phyloP scores from a whole-genome alignment of 2,329 filamentous ascomycete species.

The Alternaria dauci region DNA sequence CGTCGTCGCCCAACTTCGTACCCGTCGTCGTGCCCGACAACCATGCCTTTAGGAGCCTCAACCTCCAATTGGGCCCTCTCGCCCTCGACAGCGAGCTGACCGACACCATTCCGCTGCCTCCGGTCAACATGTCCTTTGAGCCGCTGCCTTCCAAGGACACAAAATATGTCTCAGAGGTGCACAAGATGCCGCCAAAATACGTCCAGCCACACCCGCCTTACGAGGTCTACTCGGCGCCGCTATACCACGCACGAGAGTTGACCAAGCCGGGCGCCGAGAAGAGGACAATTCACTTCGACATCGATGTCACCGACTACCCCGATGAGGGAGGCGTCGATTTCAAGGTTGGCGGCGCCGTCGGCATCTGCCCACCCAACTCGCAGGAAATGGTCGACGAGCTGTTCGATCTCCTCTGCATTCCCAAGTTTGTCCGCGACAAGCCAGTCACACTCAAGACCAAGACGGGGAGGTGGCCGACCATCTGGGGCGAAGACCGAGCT shows the following conservation, averaged over 20 bases:
- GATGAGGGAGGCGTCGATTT: constrained; percentile 86
- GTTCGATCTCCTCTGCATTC: constrained; percentile 81
- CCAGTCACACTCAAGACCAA: constrained; percentile 80
- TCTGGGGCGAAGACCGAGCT: constrained; percentile 91
- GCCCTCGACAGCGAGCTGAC: constrained; percentile 74
- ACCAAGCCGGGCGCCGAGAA: constrained; percentile 92
- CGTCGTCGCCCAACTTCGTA: constrained; percentile 52
- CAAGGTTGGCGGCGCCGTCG: constrained; percentile 95
- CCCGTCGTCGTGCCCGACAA: constrained; percentile 75
- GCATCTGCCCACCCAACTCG: constrained; percentile 89
- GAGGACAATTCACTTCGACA: constrained; percentile 95
- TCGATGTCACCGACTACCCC: constrained; percentile 95
- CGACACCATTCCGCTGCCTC: constrained; percentile 74
- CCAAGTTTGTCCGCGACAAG: constrained; percentile 83
- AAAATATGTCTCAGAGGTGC: constrained; percentile 54
- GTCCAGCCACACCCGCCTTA: constrained; percentile 96
- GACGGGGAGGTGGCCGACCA: constrained; percentile 90
- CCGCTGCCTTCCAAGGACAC: constrained; percentile 59
- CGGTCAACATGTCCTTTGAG: constrained; percentile 76
- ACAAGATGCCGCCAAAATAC: constrained; percentile 79
- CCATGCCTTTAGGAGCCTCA: constrained; percentile 80
- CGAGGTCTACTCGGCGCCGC: constrained; percentile 86
- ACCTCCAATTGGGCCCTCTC: constrained; percentile 78
- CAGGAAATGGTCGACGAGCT: constrained; percentile 79
- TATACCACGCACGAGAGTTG: constrained; percentile 84